These are phyloP conservation scores for Eucalyptus cladocalyx DNA, from an alignment of 345 rosid genomes.

Conservation along the genomic window DNA sequence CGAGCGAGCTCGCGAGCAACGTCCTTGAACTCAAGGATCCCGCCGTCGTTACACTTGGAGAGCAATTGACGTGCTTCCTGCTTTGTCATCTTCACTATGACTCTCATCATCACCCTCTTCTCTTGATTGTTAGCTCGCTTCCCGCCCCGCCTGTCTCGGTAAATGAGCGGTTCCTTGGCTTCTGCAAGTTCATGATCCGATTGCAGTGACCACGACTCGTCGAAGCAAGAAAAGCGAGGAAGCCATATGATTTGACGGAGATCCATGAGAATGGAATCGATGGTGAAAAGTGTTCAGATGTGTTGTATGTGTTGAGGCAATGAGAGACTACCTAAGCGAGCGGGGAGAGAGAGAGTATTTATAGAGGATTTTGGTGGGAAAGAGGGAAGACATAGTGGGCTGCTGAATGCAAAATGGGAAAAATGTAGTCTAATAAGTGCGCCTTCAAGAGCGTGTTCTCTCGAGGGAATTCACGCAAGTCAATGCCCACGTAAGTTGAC, in stretches of 20 bases:
- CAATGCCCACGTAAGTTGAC: background rate
- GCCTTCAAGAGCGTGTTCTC: background rate
- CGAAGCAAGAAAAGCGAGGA: background rate
- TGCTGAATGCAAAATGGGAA: background rate
- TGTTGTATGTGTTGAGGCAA: background rate
- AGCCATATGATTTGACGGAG: background rate
- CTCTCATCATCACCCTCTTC: slow-evolving; percentile 13
- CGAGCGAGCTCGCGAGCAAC: slow-evolving; percentile 23
- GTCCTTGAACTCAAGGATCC: slow-evolving; percentile 34
- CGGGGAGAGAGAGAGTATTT: background rate
- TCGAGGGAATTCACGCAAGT: background rate
- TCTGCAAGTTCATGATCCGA: background rate
- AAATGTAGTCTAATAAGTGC: background rate
- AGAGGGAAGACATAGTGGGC: background rate
- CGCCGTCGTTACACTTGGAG: slow-evolving; percentile 32
- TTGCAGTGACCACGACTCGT: background rate
- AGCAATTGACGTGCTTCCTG: slow-evolving; percentile 37
- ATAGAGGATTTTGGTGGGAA: background rate
- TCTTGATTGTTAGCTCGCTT: background rate
- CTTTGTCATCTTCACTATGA: slow-evolving; percentile 60
- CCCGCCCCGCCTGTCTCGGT: background rate
- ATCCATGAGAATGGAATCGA: background rate
- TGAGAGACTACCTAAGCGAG: background rate
- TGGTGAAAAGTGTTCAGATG: background rate
- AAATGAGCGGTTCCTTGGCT: background rate